Evolutionary conservation across 2,329 filamentous ascomycete species (phyloP), one percentile per base, ranked within the genome.

Genomic region (Teratosphaeria pseudoeucalypti): DNA sequence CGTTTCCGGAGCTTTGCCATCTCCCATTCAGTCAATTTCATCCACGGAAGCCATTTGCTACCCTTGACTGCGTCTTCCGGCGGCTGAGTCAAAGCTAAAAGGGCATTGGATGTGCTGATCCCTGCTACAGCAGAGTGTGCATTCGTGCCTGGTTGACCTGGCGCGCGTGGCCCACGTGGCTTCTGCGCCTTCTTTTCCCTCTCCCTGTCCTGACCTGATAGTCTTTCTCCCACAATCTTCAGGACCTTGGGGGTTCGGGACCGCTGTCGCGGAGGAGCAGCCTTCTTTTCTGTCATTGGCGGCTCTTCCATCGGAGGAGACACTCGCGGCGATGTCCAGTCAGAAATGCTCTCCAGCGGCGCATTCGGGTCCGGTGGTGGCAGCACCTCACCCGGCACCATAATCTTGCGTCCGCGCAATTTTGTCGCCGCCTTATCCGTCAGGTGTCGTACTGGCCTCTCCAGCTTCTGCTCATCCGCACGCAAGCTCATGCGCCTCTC

Each of bases 1-100:
- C 87, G 82, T 75, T 94, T 94, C 61, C 89, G 80, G 7, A 94
- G 78, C 63, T 85, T 83, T 5, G 83, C 84, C 83, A 87, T 85
- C 67, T 87, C 84, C 75, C 81, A 87, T 64, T 86, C 84, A 2
- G 84, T 86, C 62, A 87, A 73, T 60, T 83, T 82, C 66, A 83
- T 76, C 84, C 84, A 87, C 1, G 84, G 84, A 61, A 80, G 74
- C 73, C 81, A 81, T 67, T 81, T 80, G 71, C 82, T 85, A 54
- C 84, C 84, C 27, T 81, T 77, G 58, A 76, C 75, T 7, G 84
- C 83, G 69, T 85, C 81, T 23, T 79, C 73, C 14, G 84, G 84
- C 10, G 84, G 84, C 16, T 82, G 81, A 14, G 80, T 79, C 23
- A 85, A 74, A 63, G 80, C 75, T 5, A 83, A 80, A 54, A 85